Evolutionary conservation across 768 basidiomycete species (phyloP).

Genomic region (Bullera alba): DNA sequence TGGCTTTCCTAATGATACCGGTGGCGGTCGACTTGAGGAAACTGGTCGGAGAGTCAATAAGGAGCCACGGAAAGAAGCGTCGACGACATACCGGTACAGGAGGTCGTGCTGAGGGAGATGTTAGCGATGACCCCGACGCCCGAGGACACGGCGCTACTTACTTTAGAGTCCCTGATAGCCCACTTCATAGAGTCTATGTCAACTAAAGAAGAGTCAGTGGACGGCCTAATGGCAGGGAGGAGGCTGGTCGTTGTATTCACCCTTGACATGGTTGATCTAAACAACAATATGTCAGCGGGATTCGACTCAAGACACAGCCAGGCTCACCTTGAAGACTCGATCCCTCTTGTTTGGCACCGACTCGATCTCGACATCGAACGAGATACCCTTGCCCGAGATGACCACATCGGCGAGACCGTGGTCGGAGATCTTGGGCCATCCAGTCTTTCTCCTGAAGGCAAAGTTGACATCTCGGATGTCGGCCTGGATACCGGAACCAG

Average conservation of each 20-base stretch:
- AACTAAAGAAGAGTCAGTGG: too few species aligned
- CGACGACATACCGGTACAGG: constrained; percentile 52
- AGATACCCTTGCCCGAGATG: constrained; percentile 72
- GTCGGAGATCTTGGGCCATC: constrained; percentile 61
- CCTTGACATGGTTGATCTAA: constrained; percentile 53
- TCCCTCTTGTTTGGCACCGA: constrained; percentile 44
- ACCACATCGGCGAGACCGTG: constrained; percentile 46
- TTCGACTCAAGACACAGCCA: not conserved
- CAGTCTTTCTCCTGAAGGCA: constrained; percentile 78
- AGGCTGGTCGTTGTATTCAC: too few species aligned
- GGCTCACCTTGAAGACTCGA: constrained; percentile 45
- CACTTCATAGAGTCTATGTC: constrained; percentile 85
- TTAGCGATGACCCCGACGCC: too few species aligned
- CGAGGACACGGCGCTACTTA: too few species aligned
- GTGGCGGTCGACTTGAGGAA: constrained; percentile 72
- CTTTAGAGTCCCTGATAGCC: constrained; percentile 79
- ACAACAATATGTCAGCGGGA: constrained; percentile 22
- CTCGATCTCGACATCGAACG: constrained; percentile 52
- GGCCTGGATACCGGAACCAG: constrained; percentile 71
- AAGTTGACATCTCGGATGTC: constrained; percentile 92
- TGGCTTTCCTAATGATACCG: constrained; percentile 59
- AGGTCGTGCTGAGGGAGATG: constrained; percentile 86
- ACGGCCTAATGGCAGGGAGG: too few species aligned
- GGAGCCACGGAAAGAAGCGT: not conserved
- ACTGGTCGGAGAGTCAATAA: constrained; percentile 47